A percentile compares a stretch with the other conserved stretches of the same genome.
phyloP scores from a whole-genome alignment of 257 asterid species.

The Ophiorrhiza pumila region DNA sequence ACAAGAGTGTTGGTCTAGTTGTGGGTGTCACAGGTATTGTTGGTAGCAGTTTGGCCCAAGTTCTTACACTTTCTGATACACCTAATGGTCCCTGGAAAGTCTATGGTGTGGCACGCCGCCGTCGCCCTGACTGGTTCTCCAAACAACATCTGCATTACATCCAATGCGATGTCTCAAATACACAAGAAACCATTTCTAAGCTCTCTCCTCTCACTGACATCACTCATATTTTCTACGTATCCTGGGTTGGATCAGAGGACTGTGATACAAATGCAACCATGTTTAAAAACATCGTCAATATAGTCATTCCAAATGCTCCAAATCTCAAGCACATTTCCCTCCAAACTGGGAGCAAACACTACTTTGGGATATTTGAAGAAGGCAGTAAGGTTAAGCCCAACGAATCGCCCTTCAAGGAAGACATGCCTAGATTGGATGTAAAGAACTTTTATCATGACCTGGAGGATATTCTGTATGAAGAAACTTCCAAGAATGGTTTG shows the following conservation, averaged over 20 bases:
- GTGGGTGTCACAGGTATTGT: constrained; percentile 38
- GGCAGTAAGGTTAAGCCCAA: constrained; percentile 16
- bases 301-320: constrained; percentile 27
- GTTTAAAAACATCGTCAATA: constrained; percentile 25
- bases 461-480: constrained; percentile 31
- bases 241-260: constrained; percentile 32
- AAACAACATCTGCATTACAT: constrained; percentile 22
- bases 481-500: constrained; percentile 20
- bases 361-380: constrained; percentile 28
- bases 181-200: constrained; percentile 20
- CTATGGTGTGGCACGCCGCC: constrained; percentile 37
- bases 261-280: constrained; percentile 28
- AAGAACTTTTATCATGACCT: constrained; percentile 32
- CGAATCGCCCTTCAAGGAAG: constrained; percentile 34
- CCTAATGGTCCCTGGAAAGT: constrained; percentile 42
- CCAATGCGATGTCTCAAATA: constrained; percentile 30
- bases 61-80: constrained; percentile 31
- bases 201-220: constrained; percentile 27
- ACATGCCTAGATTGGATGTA: constrained; percentile 23
- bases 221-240: constrained; percentile 32
- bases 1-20: constrained; percentile 31
- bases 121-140: constrained; percentile 26
- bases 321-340: constrained; percentile 29
- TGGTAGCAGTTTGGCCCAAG: constrained; percentile 35
- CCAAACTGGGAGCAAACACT: constrained; percentile 38